Percentiles rank a stretch among this genome's conserved stretches.
phyloP scores from a whole-genome alignment of 169 alveolate species.

The Babesia bigemina region DNA sequence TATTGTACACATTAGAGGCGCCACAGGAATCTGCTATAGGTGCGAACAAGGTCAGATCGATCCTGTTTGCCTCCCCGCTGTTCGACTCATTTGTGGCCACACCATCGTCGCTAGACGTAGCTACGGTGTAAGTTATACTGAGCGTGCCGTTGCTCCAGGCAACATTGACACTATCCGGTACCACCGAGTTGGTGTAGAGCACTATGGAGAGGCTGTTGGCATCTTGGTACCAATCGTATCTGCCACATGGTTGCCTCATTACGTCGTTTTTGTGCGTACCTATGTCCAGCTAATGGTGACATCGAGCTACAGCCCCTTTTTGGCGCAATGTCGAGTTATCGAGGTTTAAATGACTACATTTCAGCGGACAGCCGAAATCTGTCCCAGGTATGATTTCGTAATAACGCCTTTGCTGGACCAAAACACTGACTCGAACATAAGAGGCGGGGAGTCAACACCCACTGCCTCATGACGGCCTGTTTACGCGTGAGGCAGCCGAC shows the following conservation, averaged over 20 bases:
- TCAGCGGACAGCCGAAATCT: no score
- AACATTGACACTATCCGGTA: not conserved
- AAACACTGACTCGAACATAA: no score
- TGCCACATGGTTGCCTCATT: not conserved
- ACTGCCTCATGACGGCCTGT: no score
- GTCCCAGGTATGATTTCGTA: no score
- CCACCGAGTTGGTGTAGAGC: constrained; percentile 14
- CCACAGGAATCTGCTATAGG: not conserved
- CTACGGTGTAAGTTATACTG: not conserved
- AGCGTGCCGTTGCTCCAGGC: constrained; percentile 6
- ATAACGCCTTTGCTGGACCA: no score
- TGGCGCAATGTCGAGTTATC: no score
- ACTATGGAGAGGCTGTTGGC: constrained; percentile 22
- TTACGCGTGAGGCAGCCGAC: no score
- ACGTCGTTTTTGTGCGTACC: not conserved
- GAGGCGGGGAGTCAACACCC: no score
- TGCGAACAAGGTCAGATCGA: not conserved
- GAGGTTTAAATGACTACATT: no score
- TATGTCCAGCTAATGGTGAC: not conserved
- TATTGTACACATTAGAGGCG: not conserved
- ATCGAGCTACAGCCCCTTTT: not conserved
- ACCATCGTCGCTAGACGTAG: not conserved
- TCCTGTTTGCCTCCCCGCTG: not conserved
- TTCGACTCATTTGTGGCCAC: not conserved
- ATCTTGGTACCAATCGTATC: constrained; percentile 58